phyloP scores from a whole-genome alignment of 805 yeast genomes.

The Zygotorulaspora florentina region DNA sequence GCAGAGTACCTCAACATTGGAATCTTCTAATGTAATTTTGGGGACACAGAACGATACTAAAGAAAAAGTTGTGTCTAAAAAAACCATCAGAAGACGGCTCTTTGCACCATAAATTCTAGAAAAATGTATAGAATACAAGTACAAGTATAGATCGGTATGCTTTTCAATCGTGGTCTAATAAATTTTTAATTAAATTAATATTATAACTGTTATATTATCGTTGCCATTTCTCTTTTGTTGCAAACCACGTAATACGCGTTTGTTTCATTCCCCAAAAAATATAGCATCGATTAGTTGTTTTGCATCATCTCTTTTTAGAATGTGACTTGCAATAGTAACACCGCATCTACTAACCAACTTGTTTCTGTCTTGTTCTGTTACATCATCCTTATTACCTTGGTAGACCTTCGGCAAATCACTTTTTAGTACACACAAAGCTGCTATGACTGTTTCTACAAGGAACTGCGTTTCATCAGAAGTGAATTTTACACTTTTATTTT shows the following conservation, averaged over 20 bases:
- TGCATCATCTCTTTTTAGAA: constrained; percentile 47
- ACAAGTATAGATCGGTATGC: no score
- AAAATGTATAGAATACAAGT: not conserved
- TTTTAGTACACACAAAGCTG: constrained; percentile 50
- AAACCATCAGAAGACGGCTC: constrained; percentile 34
- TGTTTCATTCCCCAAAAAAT: constrained; percentile 58
- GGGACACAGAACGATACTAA: not conserved
- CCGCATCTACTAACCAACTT: constrained; percentile 62
- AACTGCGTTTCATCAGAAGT: constrained; percentile 45
- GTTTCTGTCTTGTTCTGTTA: constrained; percentile 35
- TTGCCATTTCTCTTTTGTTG: not conserved
- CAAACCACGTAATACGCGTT: not conserved
- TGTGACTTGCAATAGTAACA: constrained; percentile 45
- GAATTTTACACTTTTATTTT: constrained; percentile 25
- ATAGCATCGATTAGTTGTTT: constrained; percentile 56
- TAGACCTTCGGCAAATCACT: constrained; percentile 30
- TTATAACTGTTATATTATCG: not conserved
- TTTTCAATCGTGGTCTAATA: no score
- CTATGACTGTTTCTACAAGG: constrained; percentile 49
- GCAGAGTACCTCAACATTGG: not conserved
- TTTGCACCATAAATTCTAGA: constrained; percentile 32
- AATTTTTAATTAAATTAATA: not conserved
- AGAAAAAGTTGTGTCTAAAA: constrained; percentile 7
- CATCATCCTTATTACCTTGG: constrained; percentile 37
- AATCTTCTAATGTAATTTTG: not conserved